Evolutionary conservation across 306 rosid genomes (phyloP).

Genomic region (Prunus armeniaca): DNA sequence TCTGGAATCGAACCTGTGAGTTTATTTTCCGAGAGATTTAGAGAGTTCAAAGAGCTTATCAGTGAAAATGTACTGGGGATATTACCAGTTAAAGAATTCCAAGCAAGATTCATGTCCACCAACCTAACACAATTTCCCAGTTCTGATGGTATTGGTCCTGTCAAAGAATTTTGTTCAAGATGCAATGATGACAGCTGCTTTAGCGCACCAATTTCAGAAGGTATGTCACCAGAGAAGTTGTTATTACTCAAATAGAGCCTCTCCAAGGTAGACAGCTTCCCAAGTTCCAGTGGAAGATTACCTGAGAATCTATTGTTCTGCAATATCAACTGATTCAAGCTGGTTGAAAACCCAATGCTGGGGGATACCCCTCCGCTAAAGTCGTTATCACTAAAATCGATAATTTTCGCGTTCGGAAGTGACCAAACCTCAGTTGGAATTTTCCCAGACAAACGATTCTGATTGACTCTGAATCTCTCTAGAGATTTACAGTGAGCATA

Average conservation of each 20-base stretch:
- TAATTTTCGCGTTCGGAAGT: conserved; percentile 62
- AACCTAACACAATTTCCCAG: conserved; percentile 63
- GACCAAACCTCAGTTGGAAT: conserved; percentile 73
- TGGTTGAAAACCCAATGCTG: conserved; percentile 54
- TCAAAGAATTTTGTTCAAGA: conserved; percentile 62
- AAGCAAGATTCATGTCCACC: conserved; percentile 79
- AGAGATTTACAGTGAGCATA: conserved; percentile 70
- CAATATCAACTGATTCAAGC: conserved; percentile 62
- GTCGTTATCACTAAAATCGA: conserved; percentile 75
- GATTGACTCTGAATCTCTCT: conserved; percentile 65
- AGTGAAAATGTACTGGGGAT: conserved; percentile 66
- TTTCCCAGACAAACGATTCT: conserved; percentile 62
- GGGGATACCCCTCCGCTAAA: conserved; percentile 62
- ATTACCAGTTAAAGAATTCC: conserved; percentile 60
- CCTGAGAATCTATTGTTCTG: conserved; percentile 71
- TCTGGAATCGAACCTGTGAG: conserved; percentile 71
- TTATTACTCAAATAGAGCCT: conserved; percentile 68
- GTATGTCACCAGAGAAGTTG: conserved; percentile 65
- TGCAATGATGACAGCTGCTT: conserved; percentile 75
- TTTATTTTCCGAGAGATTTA: conserved; percentile 68
- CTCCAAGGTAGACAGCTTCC: conserved; percentile 66
- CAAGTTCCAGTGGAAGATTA: conserved; percentile 67
- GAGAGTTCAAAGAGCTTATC: conserved; percentile 73
- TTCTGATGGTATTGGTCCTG: conserved; percentile 67
- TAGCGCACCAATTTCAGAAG: conserved; percentile 62